A percentile compares a stretch with the other conserved stretches of the same genome.
Evolutionary conservation across 2,329 filamentous ascomycete species (phyloP).

Genomic region (Dactylellina leptospora): DNA sequence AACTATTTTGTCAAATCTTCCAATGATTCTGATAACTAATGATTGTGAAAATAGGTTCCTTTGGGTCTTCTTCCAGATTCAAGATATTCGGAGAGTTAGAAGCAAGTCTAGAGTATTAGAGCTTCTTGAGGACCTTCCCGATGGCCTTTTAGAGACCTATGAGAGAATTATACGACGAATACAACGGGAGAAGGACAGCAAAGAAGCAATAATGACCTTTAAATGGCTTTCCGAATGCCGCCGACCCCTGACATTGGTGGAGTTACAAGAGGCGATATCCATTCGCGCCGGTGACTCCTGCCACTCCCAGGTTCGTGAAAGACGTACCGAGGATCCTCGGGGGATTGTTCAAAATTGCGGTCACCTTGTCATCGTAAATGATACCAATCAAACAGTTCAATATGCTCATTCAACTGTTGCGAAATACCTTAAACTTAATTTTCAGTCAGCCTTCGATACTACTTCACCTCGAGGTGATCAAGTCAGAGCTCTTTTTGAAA

Average conservation of each 20-base stretch:
- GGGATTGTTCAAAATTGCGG: conserved; percentile 29
- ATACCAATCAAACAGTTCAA: conserved; percentile 18
- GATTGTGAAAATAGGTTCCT: conserved; percentile 59
- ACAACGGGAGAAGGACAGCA: conserved; percentile 52
- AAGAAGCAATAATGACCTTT: conserved; percentile 57
- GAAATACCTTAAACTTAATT: conserved; percentile 11
- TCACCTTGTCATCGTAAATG: conserved; percentile 14
- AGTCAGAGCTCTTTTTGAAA: background rate
- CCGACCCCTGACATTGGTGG: conserved; percentile 59
- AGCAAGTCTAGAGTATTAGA: conserved; percentile 59
- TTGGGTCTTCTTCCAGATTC: conserved; percentile 60
- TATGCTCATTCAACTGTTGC: conserved; percentile 32
- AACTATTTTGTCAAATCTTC: conserved; percentile 4
- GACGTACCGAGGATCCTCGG: conserved; percentile 8
- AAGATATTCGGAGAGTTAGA: conserved; percentile 59
- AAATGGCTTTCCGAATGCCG: conserved; percentile 59
- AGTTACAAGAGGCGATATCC: conserved; percentile 60
- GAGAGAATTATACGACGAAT: conserved; percentile 57
- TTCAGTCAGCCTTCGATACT: background rate
- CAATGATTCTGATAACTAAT: conserved; percentile 4
- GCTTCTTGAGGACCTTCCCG: conserved; percentile 58
- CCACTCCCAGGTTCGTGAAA: conserved; percentile 3
- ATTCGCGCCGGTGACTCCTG: conserved; percentile 54
- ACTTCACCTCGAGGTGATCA: background rate
- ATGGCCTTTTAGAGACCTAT: conserved; percentile 58